Evolutionary conservation across 2,329 filamentous ascomycete species (phyloP), one percentile per base, ranked within the genome.

Genomic region (Purpureocillium lavendulum): DNA sequence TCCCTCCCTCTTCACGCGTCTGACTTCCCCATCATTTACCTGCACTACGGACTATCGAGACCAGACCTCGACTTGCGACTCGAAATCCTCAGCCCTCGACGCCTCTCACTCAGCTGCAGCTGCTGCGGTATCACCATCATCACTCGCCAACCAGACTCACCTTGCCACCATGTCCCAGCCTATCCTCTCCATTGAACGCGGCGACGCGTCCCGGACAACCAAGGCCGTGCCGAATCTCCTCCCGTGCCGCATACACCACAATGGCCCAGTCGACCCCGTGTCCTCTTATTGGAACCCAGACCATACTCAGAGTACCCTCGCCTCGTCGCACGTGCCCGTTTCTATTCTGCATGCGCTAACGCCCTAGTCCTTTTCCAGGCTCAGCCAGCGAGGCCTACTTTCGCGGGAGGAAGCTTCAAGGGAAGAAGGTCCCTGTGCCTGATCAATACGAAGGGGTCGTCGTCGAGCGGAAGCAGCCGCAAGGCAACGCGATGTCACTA

Each of bases 181-280:
- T 30, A 69, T 72, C 13, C 58, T 73, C 18, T 51, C 54, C 4
- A 53, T 73, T 24, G 54, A 58, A n/a, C 45, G 52, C 5, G 40
- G 47, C 17, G 39, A 49, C 3, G 39, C 42, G n/a, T 10, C 6
- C 6, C 18, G 14, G 14, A 41, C 42, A 3, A 33, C 41, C 15
- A 69, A 69, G 43, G 67, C 68, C 40, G 76, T 69, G 0, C 75
- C 82, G 4, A 82, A 95, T 53, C 65, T 95, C 15, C 70, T 96
- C 12, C 88, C 89, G 4, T 92, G 86, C 52, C 76, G 78, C 40
- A 77, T 96, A 54, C 74, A 89, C 51, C 82, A 94, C 59, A 77
- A 84, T 50, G 89, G 89, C 1, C 70, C 79, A 1, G 68, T 90
- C 39, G 73, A 80, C 37, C 67, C 77, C 2, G 66, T 74, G 5